phyloP scores from a whole-genome alignment of 1,139 yeast genomes.

The Saccharomyces pastorianus region DNA sequence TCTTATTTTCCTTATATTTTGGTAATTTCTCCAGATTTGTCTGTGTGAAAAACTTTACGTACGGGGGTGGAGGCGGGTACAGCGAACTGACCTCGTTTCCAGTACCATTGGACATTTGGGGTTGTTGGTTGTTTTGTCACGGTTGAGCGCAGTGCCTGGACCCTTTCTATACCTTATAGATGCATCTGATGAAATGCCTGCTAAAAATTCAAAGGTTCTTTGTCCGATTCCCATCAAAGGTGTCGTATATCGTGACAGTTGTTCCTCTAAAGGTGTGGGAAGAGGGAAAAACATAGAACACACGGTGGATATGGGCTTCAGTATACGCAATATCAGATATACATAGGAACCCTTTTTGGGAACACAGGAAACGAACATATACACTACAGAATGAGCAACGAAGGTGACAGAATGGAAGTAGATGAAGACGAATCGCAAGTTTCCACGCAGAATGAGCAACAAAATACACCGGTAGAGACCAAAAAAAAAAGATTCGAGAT shows the following conservation, averaged over 20 bases:
- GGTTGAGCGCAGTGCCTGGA: no score
- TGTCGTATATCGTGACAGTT: background rate
- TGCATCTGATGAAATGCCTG: background rate
- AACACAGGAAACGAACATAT: no score
- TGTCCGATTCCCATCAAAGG: background rate
- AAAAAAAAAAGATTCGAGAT: slow-evolving; percentile 52
- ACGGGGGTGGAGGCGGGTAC: slow-evolving; percentile 84
- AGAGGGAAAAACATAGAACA: background rate
- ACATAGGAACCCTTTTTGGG: no score
- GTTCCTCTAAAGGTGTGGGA: background rate
- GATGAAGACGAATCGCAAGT: slow-evolving; percentile 12
- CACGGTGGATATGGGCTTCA: background rate
- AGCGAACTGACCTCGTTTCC: slow-evolving; percentile 44
- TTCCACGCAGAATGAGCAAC: background rate
- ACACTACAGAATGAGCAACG: slow-evolving; percentile 5
- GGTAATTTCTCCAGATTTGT: slow-evolving; percentile 44
- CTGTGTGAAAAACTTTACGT: slow-evolving; percentile 56
- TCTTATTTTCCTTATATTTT: slow-evolving; percentile 21
- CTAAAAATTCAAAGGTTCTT: background rate
- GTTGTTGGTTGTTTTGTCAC: background rate
- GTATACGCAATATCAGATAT: background rate
- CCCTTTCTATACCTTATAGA: background rate
- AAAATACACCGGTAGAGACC: background rate
- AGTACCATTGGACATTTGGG: slow-evolving; percentile 14
- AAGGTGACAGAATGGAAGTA: slow-evolving; percentile 20